Evolutionary conservation across 257 asterid species (phyloP), one percentile per base, ranked within the genome.

Genomic region (Lantana camara): DNA sequence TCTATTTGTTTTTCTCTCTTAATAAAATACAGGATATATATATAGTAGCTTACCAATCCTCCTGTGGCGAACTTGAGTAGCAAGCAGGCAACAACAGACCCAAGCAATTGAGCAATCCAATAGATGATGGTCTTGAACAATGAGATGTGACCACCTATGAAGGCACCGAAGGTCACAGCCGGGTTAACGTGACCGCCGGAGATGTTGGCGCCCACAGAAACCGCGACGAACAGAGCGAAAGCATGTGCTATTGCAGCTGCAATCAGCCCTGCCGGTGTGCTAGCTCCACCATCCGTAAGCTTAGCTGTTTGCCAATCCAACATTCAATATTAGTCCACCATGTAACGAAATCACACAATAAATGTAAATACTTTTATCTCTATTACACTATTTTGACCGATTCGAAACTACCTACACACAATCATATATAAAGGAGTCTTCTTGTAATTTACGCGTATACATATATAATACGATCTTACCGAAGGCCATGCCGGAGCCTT

Each of bases 121-220:
- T 89, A 89, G 32, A 89, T 21, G 7, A 89, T 51, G 67, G 87
- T 76, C 32, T 77, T 57, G 16, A 86, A 42, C 29, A 89, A 57
- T 2, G 96, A 69, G 35, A 89, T 77, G 81, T 89, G 87, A 40
- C 95, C 96, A 0, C 96, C 96, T 6, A 89, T 66, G 19, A 89
- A 80, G 68, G 90, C 93, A 9, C 96, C 96, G 37, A 89, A 86
- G 20, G 96, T 89, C n/a, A n/a, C n/a, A n/a, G n/a, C n/a, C n/a
- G n/a, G n/a, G n/a, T n/a, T n/a, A n/a, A n/a, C n/a, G n/a, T 89
- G 96, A 22, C 96, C 95, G 1, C 96, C 96, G 7, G 95, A 86
- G 64, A 86, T 84, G 63, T 86, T 89, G 16, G 96, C 96, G 5
- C 85, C 96, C 0, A 89, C 87, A 0, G 96, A 57, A 27, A 89